phyloP scores from a whole-genome alignment of 257 asterid genomes.

The Solanum piurae region DNA sequence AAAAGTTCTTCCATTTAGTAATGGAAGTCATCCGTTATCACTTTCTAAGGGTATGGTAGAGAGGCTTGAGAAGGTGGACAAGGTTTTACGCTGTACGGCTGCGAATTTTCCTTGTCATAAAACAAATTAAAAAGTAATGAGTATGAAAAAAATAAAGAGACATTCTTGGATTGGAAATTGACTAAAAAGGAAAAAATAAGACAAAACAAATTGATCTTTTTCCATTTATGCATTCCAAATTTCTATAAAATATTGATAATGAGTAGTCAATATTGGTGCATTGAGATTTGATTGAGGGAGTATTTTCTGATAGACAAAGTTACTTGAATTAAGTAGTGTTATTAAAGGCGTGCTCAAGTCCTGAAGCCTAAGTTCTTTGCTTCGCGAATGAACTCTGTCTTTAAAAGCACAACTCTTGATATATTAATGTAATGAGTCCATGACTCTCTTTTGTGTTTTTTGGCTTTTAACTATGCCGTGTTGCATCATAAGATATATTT shows the following conservation, averaged over 20 bases:
- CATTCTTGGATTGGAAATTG: background rate
- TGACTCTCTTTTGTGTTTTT: background rate
- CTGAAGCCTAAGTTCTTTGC: accelerated
- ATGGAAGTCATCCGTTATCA: too few relatives aligned
- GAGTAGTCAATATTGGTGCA: background rate
- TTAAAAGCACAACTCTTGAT: background rate
- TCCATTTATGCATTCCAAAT: background rate
- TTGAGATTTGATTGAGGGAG: background rate
- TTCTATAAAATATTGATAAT: background rate
- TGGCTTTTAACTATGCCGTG: background rate
- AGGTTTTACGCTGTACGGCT: accelerated
- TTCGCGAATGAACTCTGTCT: background rate
- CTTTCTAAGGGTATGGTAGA: background rate
- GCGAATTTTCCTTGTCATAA: accelerated
- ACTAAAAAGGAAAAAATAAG: background rate
- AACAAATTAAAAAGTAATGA: background rate
- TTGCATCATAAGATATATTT: background rate
- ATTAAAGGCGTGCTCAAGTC: too few relatives aligned
- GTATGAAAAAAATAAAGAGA: background rate
- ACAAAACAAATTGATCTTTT: background rate
- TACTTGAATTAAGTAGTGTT: background rate
- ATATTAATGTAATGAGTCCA: background rate
- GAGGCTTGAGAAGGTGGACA: background rate
- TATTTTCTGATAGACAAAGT: background rate
- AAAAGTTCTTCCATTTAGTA: too few relatives aligned